Conservation (phyloP, 2,329 filamentous ascomycete species). For the Colletotrichum ledebouriae region DNA sequence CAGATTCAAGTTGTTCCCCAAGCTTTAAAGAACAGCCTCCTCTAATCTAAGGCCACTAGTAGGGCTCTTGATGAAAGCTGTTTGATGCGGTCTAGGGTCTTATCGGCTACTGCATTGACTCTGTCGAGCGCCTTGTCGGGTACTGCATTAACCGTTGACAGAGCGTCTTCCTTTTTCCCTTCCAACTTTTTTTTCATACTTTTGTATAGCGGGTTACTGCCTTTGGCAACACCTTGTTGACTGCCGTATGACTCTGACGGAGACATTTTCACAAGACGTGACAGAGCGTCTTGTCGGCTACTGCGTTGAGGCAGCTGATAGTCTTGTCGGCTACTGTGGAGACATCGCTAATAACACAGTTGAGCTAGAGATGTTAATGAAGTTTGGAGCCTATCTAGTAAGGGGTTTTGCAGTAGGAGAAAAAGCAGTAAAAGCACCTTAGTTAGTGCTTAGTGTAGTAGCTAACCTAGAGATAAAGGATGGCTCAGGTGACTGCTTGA, state of each 20-base stretch:
- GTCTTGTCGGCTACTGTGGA: background rate
- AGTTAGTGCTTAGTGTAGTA: background rate
- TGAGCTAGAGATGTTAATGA: background rate
- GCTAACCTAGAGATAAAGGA: background rate
- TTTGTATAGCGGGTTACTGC: no score
- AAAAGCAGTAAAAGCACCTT: background rate
- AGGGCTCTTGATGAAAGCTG: background rate
- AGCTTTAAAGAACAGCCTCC: background rate
- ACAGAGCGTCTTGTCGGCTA: no score
- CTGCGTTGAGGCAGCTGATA: no score
- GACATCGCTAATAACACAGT: background rate
- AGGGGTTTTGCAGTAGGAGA: background rate
- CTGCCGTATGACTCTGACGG: no score
- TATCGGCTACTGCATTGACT: background rate
- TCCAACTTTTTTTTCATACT: no score
- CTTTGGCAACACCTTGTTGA: no score
- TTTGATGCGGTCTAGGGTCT: background rate
- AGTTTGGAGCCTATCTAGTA: background rate
- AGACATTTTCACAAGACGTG: no score
- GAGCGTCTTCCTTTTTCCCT: no score
- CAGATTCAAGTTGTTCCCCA: background rate
- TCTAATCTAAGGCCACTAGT: background rate
- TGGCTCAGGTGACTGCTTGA: background rate
- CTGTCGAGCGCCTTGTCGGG: no score
- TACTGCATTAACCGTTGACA: no score